Evolutionary conservation across 2,329 filamentous ascomycete species (phyloP).

Genomic region (Trichoderma koningii): DNA sequence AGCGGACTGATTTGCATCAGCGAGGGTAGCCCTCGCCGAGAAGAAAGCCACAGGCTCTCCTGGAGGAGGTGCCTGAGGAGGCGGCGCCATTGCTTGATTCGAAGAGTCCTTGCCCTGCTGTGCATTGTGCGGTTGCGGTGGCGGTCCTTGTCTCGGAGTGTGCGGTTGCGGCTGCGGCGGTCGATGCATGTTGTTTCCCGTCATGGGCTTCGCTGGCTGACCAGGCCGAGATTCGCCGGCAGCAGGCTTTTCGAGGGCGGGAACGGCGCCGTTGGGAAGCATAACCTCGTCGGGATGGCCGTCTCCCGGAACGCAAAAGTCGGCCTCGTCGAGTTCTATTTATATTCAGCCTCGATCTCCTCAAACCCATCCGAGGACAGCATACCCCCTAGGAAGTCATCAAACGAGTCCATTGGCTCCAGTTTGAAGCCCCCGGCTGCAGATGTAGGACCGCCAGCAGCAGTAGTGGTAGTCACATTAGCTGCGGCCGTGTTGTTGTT

Average conservation of each 20-base stretch:
- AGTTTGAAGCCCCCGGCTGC: conserved; percentile 34
- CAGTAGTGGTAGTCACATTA: conserved; percentile 4
- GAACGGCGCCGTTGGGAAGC: conserved; percentile 44
- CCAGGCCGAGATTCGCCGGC: conserved; percentile 30
- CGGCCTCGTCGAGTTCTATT: conserved; percentile 73
- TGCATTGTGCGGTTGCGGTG: conserved; percentile 31
- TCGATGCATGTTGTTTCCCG: conserved; percentile 30
- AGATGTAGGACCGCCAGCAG: neutral
- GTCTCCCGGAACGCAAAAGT: conserved; percentile 70
- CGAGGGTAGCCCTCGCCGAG: conserved; percentile 60
- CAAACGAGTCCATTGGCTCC: conserved; percentile 50
- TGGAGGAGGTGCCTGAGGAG: conserved; percentile 38
- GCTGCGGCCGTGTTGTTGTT: neutral
- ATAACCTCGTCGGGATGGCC: conserved; percentile 77
- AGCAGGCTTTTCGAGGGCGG: conserved; percentile 30
- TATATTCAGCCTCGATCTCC: conserved; percentile 42
- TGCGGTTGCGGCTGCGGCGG: conserved; percentile 39
- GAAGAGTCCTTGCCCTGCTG: conserved; percentile 27
- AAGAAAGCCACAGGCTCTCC: conserved; percentile 63
- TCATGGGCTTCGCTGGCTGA: conserved; percentile 30
- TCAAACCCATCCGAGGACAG: conserved; percentile 43
- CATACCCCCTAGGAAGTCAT: conserved; percentile 54
- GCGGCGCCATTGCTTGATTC: conserved; percentile 33
- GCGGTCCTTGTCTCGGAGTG: conserved; percentile 39
- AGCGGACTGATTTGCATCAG: conserved; percentile 47